These are phyloP conservation scores for Botrytis tulipae DNA, from an alignment of 2,329 filamentous ascomycete species.

Conservation along the genomic window DNA sequence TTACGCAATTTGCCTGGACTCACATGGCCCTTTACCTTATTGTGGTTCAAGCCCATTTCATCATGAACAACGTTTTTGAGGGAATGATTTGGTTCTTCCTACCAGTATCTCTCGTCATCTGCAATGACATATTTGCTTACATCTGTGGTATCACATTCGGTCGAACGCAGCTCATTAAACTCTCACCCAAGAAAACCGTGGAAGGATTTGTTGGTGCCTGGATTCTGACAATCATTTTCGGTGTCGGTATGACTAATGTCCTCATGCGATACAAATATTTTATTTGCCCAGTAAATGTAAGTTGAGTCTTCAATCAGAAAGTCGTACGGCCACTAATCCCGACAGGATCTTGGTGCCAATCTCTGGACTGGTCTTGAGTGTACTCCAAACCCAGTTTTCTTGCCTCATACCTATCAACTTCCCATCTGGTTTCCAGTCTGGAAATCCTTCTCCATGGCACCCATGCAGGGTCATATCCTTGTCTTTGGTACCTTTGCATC, in stretches of 20 bases:
- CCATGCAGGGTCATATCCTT: constrained; percentile 91
- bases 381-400: constrained; percentile 87
- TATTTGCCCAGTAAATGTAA: constrained; percentile 89
- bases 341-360: constrained; percentile 80
- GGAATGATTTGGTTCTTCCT: constrained; percentile 99
- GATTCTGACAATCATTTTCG: constrained; percentile 90
- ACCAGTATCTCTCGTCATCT: constrained; percentile 90
- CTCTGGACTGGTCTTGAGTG: constrained; percentile 88
- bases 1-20: constrained; percentile 98
- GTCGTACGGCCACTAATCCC: constrained; percentile 22
- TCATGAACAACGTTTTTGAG: constrained; percentile 99
- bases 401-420: constrained; percentile 70
- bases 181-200: constrained; percentile 98
- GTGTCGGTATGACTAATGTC: constrained; percentile 75
- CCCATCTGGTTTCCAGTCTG: constrained; percentile 70
- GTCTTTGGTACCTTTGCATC: constrained; percentile 91
- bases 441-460: constrained; percentile 73
- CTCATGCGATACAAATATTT: constrained; percentile 94
- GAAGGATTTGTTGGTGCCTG: constrained; percentile 96
- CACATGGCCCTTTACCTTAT: constrained; percentile 99
- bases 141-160: constrained; percentile 97
- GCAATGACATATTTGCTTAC: constrained; percentile 98
- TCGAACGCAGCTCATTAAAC: constrained; percentile 92
- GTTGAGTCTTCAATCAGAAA: constrained; percentile 30
- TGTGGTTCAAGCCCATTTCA: constrained; percentile 95